Evolutionary conservation across 805 yeast species (phyloP), one percentile per base, ranked within the genome.

Genomic region (Kurtzmaniella cleridarum): DNA sequence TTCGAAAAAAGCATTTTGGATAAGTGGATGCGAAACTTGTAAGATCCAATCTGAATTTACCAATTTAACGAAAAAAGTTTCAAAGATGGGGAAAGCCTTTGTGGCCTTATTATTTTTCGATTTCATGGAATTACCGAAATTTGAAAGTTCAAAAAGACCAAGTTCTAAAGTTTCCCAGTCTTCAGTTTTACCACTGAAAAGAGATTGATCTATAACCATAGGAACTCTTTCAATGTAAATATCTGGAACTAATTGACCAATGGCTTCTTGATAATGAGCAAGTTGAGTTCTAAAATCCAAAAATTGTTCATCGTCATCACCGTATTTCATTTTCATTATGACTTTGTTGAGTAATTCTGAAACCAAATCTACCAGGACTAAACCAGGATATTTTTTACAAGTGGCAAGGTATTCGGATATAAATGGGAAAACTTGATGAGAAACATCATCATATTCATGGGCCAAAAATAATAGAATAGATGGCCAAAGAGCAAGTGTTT

Each of bases 401-500:
- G 82, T 73, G 9, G 85, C 63, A 44, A 93, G 66, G 55, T 81
- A 89, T 38, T 79, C 84, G 29, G 85, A 77, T 34, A 93, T 66
- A 51, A 88, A 84, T 7, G 93, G 83, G 53, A 91, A 84, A 5
- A 88, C 84, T 57, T 87, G 95, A 29, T 75, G 70, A 1, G 95
- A 78, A 11, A 91, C 82, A 48, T 93, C 97, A 59, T 93, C 98
- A 54, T 82, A 89, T 46, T 83, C 95, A 57, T 88, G 84, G 24
- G 78, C 73, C 55, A 93, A 71, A 47, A 83, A 86, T 42, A 71
- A 72, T 42, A 91, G 71, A 6, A 84, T 68, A 24, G 79, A 68
- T 16, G 97, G 96, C 69, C 87, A 76, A 14, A 85, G 66, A 41
- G 76, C 75, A 23, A 79, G 57, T 14, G 86, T 66, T 48, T 78